These are phyloP conservation scores for Penicillium egyptiacum DNA, from an alignment of 495 filamentous ascomycete genomes.

Conservation along the genomic window DNA sequence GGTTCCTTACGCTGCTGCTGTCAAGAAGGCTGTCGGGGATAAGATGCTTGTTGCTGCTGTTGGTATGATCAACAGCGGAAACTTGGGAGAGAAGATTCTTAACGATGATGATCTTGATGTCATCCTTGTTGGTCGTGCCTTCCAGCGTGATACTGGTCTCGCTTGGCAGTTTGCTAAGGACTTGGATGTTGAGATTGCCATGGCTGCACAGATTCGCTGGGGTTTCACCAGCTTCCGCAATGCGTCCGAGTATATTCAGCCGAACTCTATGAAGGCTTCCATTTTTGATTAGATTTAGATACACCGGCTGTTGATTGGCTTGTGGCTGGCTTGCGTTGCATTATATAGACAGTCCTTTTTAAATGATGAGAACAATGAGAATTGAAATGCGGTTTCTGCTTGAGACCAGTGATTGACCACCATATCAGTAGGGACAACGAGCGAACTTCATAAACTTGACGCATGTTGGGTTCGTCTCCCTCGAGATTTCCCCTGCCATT, in stretches of 20 bases:
- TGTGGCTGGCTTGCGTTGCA: background rate
- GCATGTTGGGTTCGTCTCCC: no score
- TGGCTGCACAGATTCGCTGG: constrained; percentile 69
- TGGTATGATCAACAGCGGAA: constrained; percentile 61
- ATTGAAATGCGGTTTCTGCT: background rate
- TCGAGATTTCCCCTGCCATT: no score
- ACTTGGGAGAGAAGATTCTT: constrained; percentile 55
- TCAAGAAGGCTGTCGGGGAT: constrained; percentile 65
- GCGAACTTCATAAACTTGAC: background rate
- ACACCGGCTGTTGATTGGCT: background rate
- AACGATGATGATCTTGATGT: constrained; percentile 61
- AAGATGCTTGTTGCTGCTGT: constrained; percentile 61
- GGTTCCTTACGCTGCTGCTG: constrained; percentile 58
- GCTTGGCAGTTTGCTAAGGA: constrained; percentile 72
- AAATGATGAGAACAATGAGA: background rate
- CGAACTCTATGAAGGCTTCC: constrained; percentile 39
- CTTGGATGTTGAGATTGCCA: constrained; percentile 58
- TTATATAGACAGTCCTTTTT: background rate
- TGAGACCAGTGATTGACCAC: background rate
- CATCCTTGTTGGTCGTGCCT: constrained; percentile 61
- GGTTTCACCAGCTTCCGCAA: constrained; percentile 43
- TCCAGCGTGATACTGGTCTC: constrained; percentile 68
- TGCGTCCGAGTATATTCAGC: constrained; percentile 38
- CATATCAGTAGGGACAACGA: background rate
- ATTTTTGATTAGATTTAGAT: constrained; percentile 34